Evolutionary conservation across 202 grass and related monocot genomes (phyloP), one percentile per base, ranked within the genome.

Genomic region (Miscanthus sacchariflorus): DNA sequence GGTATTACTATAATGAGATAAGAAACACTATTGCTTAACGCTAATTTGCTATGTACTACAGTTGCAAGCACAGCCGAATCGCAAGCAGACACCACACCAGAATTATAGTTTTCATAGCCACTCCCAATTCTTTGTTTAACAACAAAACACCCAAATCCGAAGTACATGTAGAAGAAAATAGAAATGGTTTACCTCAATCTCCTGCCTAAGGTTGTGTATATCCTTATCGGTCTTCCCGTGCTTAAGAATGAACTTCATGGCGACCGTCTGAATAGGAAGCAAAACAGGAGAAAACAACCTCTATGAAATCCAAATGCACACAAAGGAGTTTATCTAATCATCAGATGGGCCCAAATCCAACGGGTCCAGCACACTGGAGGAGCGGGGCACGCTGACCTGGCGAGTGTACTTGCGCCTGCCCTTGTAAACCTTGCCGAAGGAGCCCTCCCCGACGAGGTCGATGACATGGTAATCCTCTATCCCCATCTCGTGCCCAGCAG

Each of bases 351-450:
- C 12, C 27, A 70, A 73, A 54, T 64, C n/a, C 42, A 42, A n/a
- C 11, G 25, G 69, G 69, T 12, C 5, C 15, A 9, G 44, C 2
- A 45, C 38, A n/a, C 43, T 75, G 35, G 13, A 58, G n/a, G 21
- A 39, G 14, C 25, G 36, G 28, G 70, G 0, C 44, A 48, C 21
- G 21, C 69, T 24, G 80, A 99, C 94, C 91, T 99, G 96, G 58
- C 93, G 89, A 19, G 89, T 90, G 79, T 93, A 96, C 70, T 96
- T 95, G 24, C 88, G 94, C 81, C 96, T 91, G 66, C 94, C 96
- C 89, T 96, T 96, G 81, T 99, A 99, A 79, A 99, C 96, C 86
- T 99, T 99, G 36, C 96, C 94, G 4, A 99, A 99, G 21, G 94
- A 96, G 8, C 94, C 96, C 85, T 96, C 96, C 25, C 96, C 96